These are phyloP conservation scores for Cucurbita pepo DNA, from an alignment of 306 rosid genomes.

Conservation along the genomic window DNA sequence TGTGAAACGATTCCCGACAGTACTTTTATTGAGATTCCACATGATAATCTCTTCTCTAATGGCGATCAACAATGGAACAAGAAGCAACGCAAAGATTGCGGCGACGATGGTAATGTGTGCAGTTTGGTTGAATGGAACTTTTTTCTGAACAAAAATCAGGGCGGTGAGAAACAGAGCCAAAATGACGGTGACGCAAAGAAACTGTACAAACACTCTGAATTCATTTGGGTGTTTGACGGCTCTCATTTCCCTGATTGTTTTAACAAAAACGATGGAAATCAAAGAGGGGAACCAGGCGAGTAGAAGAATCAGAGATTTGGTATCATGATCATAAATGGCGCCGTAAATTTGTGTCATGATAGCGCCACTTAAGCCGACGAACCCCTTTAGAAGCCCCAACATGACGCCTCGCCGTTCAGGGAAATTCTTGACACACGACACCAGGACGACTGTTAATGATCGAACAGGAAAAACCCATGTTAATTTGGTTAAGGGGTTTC, in stretches of 20 bases:
- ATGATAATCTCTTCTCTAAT: slow-evolving; percentile 11
- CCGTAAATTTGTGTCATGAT: slow-evolving; percentile 21
- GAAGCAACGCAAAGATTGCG: slow-evolving; percentile 2
- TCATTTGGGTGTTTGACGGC: slow-evolving; percentile 12
- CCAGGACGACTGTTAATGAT: slow-evolving; percentile 6
- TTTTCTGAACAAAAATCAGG: slow-evolving; percentile 5
- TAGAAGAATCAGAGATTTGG: slow-evolving; percentile 14
- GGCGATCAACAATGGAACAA: slow-evolving; percentile 11
- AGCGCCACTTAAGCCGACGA: slow-evolving; percentile 16
- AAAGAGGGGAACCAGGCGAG: slow-evolving; percentile 26
- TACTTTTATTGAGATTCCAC: slow-evolving; percentile 9
- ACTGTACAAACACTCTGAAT: not conserved
- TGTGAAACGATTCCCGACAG: not conserved
- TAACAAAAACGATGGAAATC: slow-evolving; percentile 8
- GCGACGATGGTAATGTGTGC: slow-evolving; percentile 7
- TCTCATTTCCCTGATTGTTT: slow-evolving; percentile 10
- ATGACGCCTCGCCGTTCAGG: slow-evolving; percentile 25
- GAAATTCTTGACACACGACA: slow-evolving; percentile 26
- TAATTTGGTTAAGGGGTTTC: too few relatives aligned
- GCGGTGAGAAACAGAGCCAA: slow-evolving; percentile 18
- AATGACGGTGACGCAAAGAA: not conserved
- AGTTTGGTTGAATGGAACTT: not conserved
- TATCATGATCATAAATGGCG: not conserved
- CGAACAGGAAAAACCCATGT: too few relatives aligned
- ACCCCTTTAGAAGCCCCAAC: slow-evolving; percentile 16